A percentile compares a stretch with the other conserved stretches of the same genome.
phyloP scores from a whole-genome alignment of 306 rosid species.

The Albizia julibrissin region DNA sequence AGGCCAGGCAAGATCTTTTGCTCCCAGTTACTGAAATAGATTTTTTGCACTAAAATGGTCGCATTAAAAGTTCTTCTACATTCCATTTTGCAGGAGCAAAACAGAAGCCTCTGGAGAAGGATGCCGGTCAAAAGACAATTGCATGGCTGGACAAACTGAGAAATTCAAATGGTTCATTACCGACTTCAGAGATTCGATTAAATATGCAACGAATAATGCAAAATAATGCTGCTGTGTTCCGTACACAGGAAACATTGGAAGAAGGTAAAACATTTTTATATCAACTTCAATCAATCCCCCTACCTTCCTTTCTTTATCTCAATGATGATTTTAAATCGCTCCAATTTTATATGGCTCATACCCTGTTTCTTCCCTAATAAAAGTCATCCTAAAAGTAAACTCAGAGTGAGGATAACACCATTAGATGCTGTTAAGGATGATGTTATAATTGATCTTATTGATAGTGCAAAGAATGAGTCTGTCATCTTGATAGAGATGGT shows the following conservation, averaged over 20 bases:
- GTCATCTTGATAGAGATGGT: neutral
- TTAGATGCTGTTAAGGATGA: neutral
- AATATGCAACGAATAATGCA: constrained; percentile 98
- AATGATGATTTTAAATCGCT: neutral
- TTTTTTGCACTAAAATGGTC: neutral
- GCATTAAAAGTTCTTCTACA: constrained; percentile 5
- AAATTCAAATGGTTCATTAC: constrained; percentile 83
- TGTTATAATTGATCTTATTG: too few species aligned
- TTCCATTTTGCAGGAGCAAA: constrained; percentile 64
- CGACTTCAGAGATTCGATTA: constrained; percentile 80
- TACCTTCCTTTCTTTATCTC: neutral
- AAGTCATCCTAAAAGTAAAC: neutral
- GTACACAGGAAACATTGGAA: constrained; percentile 88
- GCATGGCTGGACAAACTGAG: constrained; percentile 94
- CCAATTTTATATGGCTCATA: neutral
- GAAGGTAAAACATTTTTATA: constrained; percentile 57
- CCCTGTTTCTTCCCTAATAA: neutral
- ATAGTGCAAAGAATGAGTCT: neutral
- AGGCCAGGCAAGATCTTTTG: constrained; percentile 68
- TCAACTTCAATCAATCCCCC: neutral
- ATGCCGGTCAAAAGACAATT: constrained; percentile 90
- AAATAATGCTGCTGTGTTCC: constrained; percentile 97
- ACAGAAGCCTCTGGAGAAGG: constrained; percentile 86
- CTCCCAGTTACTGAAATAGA: neutral
- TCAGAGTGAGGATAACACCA: neutral